Evolutionary conservation across 805 yeast genomes (phyloP).

Genomic region (Metschnikowia matae): DNA sequence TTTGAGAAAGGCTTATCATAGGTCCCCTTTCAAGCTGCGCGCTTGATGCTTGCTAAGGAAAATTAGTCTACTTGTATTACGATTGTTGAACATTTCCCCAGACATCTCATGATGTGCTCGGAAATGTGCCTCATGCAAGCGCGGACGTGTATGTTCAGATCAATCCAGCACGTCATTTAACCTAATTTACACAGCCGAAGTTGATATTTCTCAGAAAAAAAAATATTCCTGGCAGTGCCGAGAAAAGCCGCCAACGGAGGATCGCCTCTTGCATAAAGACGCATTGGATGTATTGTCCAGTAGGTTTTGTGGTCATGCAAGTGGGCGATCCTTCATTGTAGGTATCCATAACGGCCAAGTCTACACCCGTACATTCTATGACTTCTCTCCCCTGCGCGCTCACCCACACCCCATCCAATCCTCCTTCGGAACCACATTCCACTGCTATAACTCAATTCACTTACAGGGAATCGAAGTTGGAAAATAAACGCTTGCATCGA

Average conservation of each 20-base stretch:
- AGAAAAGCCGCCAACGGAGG: not conserved
- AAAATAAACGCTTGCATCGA: not conserved
- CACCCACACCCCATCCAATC: constrained; percentile 4
- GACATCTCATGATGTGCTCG: constrained; percentile 1
- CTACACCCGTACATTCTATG: constrained; percentile 8
- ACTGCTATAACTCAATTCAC: not conserved
- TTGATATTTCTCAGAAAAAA: not conserved
- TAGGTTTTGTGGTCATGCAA: not conserved
- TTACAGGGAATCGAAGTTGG: not conserved
- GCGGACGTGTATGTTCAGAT: not conserved
- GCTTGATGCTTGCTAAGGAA: not conserved
- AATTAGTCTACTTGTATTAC: not conserved
- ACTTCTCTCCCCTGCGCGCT: constrained; percentile 6
- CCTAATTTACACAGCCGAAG: not conserved
- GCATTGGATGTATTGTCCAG: not conserved
- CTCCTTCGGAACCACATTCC: not conserved
- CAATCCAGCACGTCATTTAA: not conserved
- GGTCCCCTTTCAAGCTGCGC: not conserved
- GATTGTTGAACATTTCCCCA: not conserved
- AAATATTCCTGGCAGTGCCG: not conserved
- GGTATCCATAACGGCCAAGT: not conserved
- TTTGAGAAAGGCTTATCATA: not conserved
- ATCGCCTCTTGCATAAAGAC: not conserved
- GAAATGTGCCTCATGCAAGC: not conserved
- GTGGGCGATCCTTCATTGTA: not conserved